Percentiles rank a stretch among this genome's conserved stretches.
These are phyloP conservation scores for Verticillium tricorpus DNA, from an alignment of 2,329 filamentous ascomycete genomes.

Conservation along the genomic window DNA sequence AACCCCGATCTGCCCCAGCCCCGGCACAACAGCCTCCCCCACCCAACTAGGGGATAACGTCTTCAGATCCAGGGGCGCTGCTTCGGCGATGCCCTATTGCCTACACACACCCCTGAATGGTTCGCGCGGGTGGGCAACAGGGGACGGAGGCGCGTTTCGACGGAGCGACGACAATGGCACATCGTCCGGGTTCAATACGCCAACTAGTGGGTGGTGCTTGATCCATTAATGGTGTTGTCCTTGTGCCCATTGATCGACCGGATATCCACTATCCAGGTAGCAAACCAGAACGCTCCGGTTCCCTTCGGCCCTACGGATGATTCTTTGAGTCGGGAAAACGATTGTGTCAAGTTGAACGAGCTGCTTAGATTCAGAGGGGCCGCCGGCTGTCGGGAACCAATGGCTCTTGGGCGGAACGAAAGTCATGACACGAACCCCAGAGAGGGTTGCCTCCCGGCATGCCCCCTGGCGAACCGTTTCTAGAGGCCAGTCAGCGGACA, in stretches of 20 bases:
- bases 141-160: background rate
- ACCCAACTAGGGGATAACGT: background rate
- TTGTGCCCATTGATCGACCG: too few relatives aligned
- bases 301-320: background rate
- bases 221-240: too few relatives aligned
- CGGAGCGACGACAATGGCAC: background rate
- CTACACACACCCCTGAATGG: background rate
- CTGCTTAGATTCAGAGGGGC: background rate
- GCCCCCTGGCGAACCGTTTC: background rate
- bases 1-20: slow-evolving; percentile 10
- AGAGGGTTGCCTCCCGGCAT: background rate
- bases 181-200: too few relatives aligned
- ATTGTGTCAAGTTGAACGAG: background rate
- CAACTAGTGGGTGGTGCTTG: too few relatives aligned
- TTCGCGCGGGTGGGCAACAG: background rate
- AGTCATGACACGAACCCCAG: background rate
- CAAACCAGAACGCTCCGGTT: background rate
- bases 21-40: slow-evolving; percentile 6
- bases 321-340: background rate
- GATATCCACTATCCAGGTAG: background rate
- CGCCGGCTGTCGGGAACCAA: background rate
- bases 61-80: background rate
- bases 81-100: background rate
- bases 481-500: background rate
- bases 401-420: too few relatives aligned